Evolutionary conservation across 352 stramenopile species (phyloP).

Genomic region (Pythium phragmitis): DNA sequence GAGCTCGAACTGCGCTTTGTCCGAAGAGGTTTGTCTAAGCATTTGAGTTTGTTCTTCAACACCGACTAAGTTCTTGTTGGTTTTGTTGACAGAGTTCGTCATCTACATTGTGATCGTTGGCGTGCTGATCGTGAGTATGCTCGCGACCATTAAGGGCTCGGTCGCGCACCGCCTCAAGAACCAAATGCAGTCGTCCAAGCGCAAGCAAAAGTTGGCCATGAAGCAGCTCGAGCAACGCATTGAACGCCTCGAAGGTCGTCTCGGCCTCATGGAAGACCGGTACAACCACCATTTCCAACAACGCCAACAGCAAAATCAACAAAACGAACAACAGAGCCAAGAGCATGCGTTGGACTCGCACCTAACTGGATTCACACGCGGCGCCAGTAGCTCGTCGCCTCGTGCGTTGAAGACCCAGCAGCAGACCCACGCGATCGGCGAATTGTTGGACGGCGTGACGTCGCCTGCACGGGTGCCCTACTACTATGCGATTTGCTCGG

Average conservation of each 20-base stretch:
- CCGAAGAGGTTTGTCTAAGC: conserved; percentile 42
- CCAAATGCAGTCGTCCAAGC: conserved; percentile 80
- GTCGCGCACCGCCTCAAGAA: conserved; percentile 83
- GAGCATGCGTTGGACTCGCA: background rate
- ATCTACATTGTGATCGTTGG: conserved; percentile 81
- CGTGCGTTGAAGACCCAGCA: conserved; percentile 12
- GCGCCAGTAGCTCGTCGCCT: conserved; percentile 24
- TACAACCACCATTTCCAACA: conserved; percentile 35
- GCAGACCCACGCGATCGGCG: conserved; percentile 29
- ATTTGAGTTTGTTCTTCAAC: background rate
- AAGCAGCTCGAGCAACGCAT: conserved; percentile 75
- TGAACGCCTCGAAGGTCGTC: conserved; percentile 59
- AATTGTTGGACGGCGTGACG: conserved; percentile 31
- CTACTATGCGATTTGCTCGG: conserved; percentile 87
- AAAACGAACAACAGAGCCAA: background rate
- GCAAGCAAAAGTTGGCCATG: conserved; percentile 80
- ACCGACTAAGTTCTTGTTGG: background rate
- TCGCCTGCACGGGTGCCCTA: conserved; percentile 60
- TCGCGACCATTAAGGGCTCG: conserved; percentile 88
- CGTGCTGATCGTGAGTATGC: conserved; percentile 75
- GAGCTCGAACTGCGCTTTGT: conserved; percentile 85
- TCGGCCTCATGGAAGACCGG: conserved; percentile 67
- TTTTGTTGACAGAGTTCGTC: conserved; percentile 22
- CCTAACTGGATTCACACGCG: conserved; percentile 8
- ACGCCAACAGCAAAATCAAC: conserved; percentile 6